Conservation (phyloP, 2,329 filamentous ascomycete species). For the Sporothrix curviconia region DNA sequence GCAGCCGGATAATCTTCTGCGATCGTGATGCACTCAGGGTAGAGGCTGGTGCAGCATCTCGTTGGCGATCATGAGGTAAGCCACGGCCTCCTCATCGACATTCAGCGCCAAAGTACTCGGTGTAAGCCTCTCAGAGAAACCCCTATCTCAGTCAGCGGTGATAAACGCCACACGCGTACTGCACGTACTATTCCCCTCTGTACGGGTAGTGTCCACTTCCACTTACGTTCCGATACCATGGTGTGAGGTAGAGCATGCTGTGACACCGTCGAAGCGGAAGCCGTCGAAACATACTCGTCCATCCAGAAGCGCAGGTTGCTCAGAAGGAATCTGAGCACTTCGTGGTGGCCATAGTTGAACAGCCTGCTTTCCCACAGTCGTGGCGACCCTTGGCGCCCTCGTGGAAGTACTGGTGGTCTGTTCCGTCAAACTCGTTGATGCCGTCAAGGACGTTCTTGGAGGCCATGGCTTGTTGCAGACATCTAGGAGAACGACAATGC, state of each 20-base stretch:
- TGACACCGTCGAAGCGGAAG: conserved; percentile 96
- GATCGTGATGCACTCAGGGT: conserved; percentile 81
- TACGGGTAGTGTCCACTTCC: background rate
- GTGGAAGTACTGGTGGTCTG: conserved; percentile 95
- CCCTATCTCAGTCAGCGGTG: conserved; percentile 35
- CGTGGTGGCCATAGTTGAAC: conserved; percentile 94
- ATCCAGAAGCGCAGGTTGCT: conserved; percentile 98
- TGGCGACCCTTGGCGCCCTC: conserved; percentile 76
- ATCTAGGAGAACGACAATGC: conserved; percentile 84
- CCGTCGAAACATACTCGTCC: conserved; percentile 96
- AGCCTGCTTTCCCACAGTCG: conserved; percentile 92
- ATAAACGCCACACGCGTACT: background rate
- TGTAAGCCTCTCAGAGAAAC: conserved; percentile 97
- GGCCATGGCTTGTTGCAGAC: conserved; percentile 95
- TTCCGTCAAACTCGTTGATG: conserved; percentile 91
- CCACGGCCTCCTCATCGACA: conserved; percentile 89
- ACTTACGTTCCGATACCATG: conserved; percentile 94
- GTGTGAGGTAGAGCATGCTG: conserved; percentile 92
- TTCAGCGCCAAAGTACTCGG: conserved; percentile 86
- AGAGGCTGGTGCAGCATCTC: conserved; percentile 89
- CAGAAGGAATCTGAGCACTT: conserved; percentile 89
- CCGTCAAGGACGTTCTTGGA: conserved; percentile 97
- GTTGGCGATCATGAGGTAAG: conserved; percentile 94
- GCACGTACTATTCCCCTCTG: background rate
- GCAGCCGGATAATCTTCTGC: conserved; percentile 97